These are phyloP conservation scores for Alternaria gaisen DNA, from an alignment of 2,329 filamentous ascomycete species.

Conservation along the genomic window DNA sequence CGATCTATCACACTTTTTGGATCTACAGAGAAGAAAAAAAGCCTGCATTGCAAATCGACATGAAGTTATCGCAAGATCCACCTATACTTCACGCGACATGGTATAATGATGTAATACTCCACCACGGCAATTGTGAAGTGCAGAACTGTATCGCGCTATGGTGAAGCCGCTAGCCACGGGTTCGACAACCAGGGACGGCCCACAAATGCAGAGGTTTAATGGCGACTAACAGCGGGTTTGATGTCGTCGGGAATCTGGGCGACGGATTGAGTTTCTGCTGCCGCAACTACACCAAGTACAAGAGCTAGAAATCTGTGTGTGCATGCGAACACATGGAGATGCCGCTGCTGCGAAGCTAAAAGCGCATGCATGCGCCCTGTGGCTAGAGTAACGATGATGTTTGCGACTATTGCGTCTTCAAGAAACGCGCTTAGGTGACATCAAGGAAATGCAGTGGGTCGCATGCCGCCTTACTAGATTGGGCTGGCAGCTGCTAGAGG, in stretches of 20 bases:
- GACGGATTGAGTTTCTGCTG: background rate
- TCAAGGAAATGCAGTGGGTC: slow-evolving; percentile 4
- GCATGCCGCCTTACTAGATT: slow-evolving; percentile 11
- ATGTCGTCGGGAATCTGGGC: no score
- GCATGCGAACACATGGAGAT: background rate
- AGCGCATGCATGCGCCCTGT: background rate
- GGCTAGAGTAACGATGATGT: background rate
- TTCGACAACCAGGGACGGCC: background rate
- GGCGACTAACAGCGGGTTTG: background rate
- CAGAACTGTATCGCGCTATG: background rate
- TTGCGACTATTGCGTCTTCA: background rate
- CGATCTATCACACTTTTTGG: background rate
- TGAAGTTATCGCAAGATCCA: background rate
- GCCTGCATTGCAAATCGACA: background rate
- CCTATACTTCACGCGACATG: background rate
- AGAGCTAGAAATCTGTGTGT: background rate
- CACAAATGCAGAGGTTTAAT: slow-evolving; percentile 2
- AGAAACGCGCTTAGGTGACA: background rate
- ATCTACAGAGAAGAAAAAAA: background rate
- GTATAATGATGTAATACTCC: slow-evolving; percentile 4
- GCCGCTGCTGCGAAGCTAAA: background rate
- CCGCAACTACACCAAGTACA: background rate
- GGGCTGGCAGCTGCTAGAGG: slow-evolving; percentile 7
- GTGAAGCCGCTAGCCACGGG: background rate
- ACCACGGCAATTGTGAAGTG: background rate